Evolutionary conservation across 176 grass and related monocot genomes (phyloP).

Genomic region (Raddia guianensis): DNA sequence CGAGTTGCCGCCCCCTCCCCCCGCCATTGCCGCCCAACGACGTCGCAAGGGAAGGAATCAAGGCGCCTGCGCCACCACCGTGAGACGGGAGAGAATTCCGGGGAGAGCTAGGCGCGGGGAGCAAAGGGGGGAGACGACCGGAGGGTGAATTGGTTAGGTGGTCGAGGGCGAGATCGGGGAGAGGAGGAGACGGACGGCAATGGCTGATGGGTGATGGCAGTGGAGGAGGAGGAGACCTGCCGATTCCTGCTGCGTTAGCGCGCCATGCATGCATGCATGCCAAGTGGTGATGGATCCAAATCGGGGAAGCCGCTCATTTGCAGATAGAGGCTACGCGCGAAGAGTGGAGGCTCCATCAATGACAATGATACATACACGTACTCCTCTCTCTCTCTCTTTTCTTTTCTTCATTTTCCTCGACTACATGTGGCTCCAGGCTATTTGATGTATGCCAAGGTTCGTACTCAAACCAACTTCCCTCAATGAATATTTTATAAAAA

Average conservation of each 20-base stretch:
- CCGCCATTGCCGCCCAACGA: slow-evolving; percentile 26
- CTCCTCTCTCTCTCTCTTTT: background rate
- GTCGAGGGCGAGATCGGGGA: background rate
- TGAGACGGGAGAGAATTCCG: no score
- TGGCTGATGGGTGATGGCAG: slow-evolving; percentile 28
- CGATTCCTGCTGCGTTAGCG: slow-evolving; percentile 13
- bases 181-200: slow-evolving; percentile 9
- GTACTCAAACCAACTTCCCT: no score
- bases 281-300: background rate
- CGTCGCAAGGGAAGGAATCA: background rate
- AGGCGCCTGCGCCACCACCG: background rate
- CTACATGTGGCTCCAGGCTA: no score
- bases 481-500: no score
- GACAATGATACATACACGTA: no score
- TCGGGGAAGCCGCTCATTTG: slow-evolving; percentile 17
- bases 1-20: slow-evolving; percentile 46
- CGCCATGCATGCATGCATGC: background rate
- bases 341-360: background rate
- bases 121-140: slow-evolving; percentile 15
- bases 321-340: slow-evolving; percentile 33
- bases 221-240: background rate
- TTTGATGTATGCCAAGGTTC: no score
- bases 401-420: background rate
- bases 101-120: background rate
- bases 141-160: slow-evolving; percentile 16